Conservation (phyloP, 1,139 yeast genomes). For the Protomyces macrosporus region DNA sequence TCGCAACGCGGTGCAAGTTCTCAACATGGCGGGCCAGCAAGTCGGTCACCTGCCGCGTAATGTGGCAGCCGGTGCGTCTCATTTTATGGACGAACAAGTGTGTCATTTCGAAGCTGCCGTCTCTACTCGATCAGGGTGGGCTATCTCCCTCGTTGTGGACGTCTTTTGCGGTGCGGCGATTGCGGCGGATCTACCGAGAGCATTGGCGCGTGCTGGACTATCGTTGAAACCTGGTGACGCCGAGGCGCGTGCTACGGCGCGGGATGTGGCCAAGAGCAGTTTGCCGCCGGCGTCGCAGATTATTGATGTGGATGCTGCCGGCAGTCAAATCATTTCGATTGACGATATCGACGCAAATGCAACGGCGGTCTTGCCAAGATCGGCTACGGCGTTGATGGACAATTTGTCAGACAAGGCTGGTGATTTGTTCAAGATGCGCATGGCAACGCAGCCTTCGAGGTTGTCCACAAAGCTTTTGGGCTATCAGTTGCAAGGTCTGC, state of each 20-base stretch:
- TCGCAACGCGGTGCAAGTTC: conserved; percentile 26
- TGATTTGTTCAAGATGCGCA: conserved; percentile 24
- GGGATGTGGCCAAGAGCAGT: not conserved
- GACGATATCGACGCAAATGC: conserved; percentile 4
- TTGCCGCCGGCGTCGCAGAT: not conserved
- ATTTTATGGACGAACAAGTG: conserved; percentile 19
- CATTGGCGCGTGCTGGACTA: conserved; percentile 20
- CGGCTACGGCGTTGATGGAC: conserved; percentile 6
- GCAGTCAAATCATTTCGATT: not conserved
- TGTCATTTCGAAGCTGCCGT: conserved; percentile 15
- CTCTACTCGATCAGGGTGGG: conserved; percentile 3
- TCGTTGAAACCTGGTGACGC: not conserved
- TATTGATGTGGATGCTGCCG: not conserved
- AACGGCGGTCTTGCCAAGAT: not conserved
- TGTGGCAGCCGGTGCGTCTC: conserved; percentile 22
- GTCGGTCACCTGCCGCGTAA: conserved; percentile 28
- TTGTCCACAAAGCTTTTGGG: conserved; percentile 50
- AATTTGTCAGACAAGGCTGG: conserved; percentile 23
- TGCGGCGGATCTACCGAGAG: not conserved
- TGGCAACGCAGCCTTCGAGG: conserved; percentile 28
- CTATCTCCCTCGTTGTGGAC: conserved; percentile 22
- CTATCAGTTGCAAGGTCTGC: conserved; percentile 81
- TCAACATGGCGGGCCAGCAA: conserved; percentile 5
- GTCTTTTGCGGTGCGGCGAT: conserved; percentile 15
- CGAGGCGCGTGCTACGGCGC: not conserved